A percentile compares a stretch with the other conserved stretches of the same genome.
Conservation (phyloP, 1,139 yeast genomes). For the Lodderomyces jiufengensis region DNA sequence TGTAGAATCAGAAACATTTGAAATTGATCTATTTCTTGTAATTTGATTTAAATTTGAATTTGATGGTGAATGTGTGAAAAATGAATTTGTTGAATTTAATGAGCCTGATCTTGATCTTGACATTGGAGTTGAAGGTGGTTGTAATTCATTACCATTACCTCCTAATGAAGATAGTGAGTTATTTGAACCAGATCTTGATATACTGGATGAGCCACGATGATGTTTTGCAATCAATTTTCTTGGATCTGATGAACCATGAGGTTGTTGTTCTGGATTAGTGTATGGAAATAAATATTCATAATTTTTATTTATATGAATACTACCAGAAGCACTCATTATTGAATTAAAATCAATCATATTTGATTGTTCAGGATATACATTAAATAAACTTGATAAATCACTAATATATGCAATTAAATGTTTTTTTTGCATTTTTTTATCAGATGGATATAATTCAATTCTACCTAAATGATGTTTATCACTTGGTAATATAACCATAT, state of each 20-base stretch:
- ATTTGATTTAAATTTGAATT: slow-evolving; percentile 1
- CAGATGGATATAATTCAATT: slow-evolving; percentile 47
- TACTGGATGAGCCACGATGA: slow-evolving; percentile 1
- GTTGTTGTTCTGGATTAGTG: slow-evolving; percentile 5
- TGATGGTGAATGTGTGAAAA: slow-evolving; percentile 25
- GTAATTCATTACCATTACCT: slow-evolving; percentile 7
- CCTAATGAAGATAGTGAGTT: slow-evolving; percentile 17
- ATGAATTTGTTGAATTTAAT: slow-evolving; percentile 22
- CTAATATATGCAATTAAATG: slow-evolving; percentile 45
- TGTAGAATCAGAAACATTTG: slow-evolving; percentile 10
- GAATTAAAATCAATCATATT: slow-evolving; percentile 52
- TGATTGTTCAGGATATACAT: slow-evolving; percentile 54
- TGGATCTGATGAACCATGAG: slow-evolving; percentile 7
- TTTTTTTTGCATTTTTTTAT: slow-evolving; percentile 39
- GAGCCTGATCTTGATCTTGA: slow-evolving; percentile 23
- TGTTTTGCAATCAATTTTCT: slow-evolving; percentile 13
- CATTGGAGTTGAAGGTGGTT: slow-evolving; percentile 8
- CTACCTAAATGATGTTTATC: slow-evolving; percentile 41
- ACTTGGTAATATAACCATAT: slow-evolving; percentile 42
- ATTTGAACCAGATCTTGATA: slow-evolving; percentile 7
- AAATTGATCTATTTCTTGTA: slow-evolving; percentile 11
- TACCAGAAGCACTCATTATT: slow-evolving; percentile 50
- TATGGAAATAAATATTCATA: slow-evolving; percentile 29
- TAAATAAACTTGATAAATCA: slow-evolving; percentile 39
- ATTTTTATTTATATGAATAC: slow-evolving; percentile 42